These are phyloP conservation scores for Starmerella ratchasimensis DNA, from an alignment of 805 yeast species.

Conservation along the genomic window DNA sequence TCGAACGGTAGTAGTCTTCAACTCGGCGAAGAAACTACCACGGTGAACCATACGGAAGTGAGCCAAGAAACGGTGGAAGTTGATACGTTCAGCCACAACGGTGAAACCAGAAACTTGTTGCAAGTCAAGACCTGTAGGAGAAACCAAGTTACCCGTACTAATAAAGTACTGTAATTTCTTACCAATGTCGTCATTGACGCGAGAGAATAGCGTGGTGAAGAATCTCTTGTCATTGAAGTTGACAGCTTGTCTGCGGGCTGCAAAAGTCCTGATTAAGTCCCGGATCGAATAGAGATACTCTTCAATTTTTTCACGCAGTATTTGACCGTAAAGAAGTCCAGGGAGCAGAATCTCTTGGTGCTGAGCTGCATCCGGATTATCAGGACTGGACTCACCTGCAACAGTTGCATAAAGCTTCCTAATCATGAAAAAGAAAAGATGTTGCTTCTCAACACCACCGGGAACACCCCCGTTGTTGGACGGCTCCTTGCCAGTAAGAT, in stretches of 20 bases:
- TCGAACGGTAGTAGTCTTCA: slow-evolving; percentile 94
- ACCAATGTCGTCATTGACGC: slow-evolving; percentile 87
- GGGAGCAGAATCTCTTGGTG: slow-evolving; percentile 94
- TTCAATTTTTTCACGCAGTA: slow-evolving; percentile 88
- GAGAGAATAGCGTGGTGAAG: slow-evolving; percentile 59
- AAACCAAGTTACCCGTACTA: slow-evolving; percentile 92
- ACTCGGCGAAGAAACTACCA: slow-evolving; percentile 97
- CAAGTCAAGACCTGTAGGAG: slow-evolving; percentile 92
- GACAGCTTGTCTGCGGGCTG: slow-evolving; percentile 62
- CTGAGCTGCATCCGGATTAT: slow-evolving; percentile 98
- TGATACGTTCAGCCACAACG: slow-evolving; percentile 96
- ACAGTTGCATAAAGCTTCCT: slow-evolving; percentile 88
- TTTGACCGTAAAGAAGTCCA: slow-evolving; percentile 94
- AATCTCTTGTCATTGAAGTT: slow-evolving; percentile 76
- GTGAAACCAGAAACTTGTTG: slow-evolving; percentile 98
- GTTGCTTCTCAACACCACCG: slow-evolving; percentile 64
- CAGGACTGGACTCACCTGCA: slow-evolving; percentile 93
- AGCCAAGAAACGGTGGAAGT: slow-evolving; percentile 91
- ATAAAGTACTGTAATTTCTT: slow-evolving; percentile 85
- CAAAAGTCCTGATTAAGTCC: slow-evolving; percentile 63
- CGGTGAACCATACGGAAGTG: slow-evolving; percentile 99
- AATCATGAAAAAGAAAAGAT: slow-evolving; percentile 83
- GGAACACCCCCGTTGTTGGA: slow-evolving; percentile 37
- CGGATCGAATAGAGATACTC: slow-evolving; percentile 69
- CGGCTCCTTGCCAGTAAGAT: no score